phyloP scores from a whole-genome alignment of 345 rosid species.

The Eucalyptus regnans region DNA sequence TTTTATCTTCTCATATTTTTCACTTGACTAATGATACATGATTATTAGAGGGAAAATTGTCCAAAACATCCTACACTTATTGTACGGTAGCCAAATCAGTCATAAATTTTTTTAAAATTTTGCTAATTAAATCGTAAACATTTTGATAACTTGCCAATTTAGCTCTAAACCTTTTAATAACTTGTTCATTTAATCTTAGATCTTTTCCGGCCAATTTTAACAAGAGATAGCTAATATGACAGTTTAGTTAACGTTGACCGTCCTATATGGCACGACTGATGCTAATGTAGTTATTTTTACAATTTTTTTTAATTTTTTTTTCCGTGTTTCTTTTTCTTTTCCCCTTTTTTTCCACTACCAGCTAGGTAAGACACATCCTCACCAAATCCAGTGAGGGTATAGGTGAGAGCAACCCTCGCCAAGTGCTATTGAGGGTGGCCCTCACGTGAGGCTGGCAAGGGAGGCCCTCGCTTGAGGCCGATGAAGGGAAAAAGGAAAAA shows the following conservation, averaged over 20 bases:
- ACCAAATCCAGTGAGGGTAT: not conserved
- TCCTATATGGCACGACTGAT: rapidly evolving
- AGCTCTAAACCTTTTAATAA: not conserved
- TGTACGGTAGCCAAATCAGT: too few relatives aligned
- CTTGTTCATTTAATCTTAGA: too few relatives aligned
- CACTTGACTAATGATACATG: not conserved
- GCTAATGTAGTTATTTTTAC: too few relatives aligned
- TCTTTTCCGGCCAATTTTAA: not conserved
- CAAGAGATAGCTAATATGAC: too few relatives aligned
- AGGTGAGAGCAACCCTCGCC: rapidly evolving
- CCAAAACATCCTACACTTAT: not conserved
- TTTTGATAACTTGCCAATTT: not conserved
- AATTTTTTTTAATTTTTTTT: too few relatives aligned
- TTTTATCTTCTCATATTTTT: not conserved
- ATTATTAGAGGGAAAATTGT: too few relatives aligned
- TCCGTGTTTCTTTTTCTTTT: too few relatives aligned
- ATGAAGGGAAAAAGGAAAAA: not conserved
- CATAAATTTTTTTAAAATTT: too few relatives aligned
- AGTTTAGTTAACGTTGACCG: rapidly evolving
- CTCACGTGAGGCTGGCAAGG: not conserved
- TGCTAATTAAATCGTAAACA: not conserved
- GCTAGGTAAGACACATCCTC: not conserved
- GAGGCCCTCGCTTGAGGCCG: not conserved
- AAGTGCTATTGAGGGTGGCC: not conserved
- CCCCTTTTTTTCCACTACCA: not conserved